Conservation (phyloP, 768 basidiomycete species). For the Gautieria morchelliformis region DNA sequence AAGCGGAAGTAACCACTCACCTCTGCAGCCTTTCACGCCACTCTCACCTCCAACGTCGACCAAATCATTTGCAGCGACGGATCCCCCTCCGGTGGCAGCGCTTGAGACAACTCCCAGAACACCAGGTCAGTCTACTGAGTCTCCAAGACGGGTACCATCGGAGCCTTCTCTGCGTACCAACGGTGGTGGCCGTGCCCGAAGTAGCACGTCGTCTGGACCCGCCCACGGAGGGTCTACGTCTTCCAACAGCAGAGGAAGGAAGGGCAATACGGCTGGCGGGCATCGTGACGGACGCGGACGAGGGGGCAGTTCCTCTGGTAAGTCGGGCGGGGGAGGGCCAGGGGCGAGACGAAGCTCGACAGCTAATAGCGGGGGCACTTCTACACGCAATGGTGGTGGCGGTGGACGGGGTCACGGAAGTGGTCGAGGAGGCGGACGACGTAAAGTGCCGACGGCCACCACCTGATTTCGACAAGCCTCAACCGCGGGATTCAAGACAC, state of each 20-base stretch:
- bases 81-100: not conserved
- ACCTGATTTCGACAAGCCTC: not conserved
- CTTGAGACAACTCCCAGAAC: not conserved
- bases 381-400: not conserved
- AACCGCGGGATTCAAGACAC: not conserved
- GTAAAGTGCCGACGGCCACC: not conserved
- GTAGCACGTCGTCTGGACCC: not conserved
- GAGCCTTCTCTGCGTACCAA: not conserved
- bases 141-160: not conserved
- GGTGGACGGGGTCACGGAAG: constrained; percentile 1
- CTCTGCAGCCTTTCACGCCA: not conserved
- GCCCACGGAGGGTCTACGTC: not conserved
- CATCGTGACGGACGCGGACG: not conserved
- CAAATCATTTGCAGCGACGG: not conserved
- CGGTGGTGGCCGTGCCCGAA: not conserved
- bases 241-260: not conserved
- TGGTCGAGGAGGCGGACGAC: constrained; percentile 3
- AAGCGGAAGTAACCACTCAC: not conserved
- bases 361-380: not conserved
- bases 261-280: not conserved
- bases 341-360: not conserved
- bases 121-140: not conserved
- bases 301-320: not conserved
- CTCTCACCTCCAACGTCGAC: not conserved
- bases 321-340: not conserved